Percentiles rank a stretch among this genome's conserved stretches.
phyloP scores from a whole-genome alignment of 805 yeast species.

The Sugiyamaella chiloensis region DNA sequence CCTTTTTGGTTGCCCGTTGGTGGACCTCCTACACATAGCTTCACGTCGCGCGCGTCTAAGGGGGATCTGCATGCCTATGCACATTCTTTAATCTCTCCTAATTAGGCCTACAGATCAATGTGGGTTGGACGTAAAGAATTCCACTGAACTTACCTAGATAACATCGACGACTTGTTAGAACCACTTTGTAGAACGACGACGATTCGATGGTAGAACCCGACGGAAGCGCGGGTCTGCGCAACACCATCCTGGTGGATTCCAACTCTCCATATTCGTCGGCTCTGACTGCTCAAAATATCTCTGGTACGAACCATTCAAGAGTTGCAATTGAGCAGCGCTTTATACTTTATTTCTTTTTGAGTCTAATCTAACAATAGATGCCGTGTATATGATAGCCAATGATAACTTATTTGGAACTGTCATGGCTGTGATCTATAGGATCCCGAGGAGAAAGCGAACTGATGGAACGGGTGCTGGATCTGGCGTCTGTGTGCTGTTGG shows the following conservation, averaged over 20 bases:
- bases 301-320: no score
- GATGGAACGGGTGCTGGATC: conserved; percentile 8
- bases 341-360: background rate
- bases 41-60: conserved; percentile 1
- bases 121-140: background rate
- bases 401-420: conserved; percentile 36
- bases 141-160: background rate
- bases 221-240: background rate
- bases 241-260: conserved; percentile 27
- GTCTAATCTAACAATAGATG: conserved; percentile 21
- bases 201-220: no score
- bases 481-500: conserved; percentile 31
- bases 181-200: no score
- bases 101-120: no score
- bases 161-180: no score
- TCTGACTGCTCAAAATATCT: conserved; percentile 23
- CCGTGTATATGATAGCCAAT: conserved; percentile 37
- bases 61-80: conserved; percentile 3
- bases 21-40: no score
- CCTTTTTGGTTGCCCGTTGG: background rate
- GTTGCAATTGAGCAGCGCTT: conserved; percentile 2
- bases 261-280: conserved; percentile 34
- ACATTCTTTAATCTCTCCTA: no score
- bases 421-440: conserved; percentile 34
- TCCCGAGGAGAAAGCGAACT: conserved; percentile 14